Evolutionary conservation across 108 stramenopile genomes (phyloP).

Genomic region (Stephanodiscus minutulus): DNA sequence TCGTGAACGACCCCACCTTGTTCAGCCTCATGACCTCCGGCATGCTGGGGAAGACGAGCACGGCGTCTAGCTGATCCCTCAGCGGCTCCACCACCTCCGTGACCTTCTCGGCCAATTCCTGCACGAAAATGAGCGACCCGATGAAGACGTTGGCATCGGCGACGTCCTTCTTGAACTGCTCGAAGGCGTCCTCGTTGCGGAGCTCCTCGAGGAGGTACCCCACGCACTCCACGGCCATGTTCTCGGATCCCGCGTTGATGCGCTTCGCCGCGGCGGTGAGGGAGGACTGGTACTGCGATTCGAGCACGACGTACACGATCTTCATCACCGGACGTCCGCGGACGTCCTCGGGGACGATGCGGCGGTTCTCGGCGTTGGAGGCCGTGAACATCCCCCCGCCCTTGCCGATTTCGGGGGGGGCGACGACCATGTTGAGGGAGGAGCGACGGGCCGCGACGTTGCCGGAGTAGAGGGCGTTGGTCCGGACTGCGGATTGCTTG

Average conservation of each 20-base stretch:
- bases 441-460: constrained; percentile 23
- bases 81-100: constrained; percentile 87
- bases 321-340: constrained; percentile 82
- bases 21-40: constrained; percentile 97
- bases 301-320: constrained; percentile 97
- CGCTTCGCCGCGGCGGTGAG: constrained; percentile 94
- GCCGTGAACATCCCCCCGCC: constrained; percentile 86
- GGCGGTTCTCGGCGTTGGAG: constrained; percentile 87
- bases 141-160: constrained; percentile 94
- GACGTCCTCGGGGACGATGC: constrained; percentile 84
- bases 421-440: constrained; percentile 67
- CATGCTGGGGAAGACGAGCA: constrained; percentile 95
- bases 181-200: constrained; percentile 85
- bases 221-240: constrained; percentile 96
- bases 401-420: constrained; percentile 57
- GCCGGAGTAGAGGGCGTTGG: constrained; percentile 43
- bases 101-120: constrained; percentile 97
- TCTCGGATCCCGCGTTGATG: constrained; percentile 92
- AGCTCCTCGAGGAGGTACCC: constrained; percentile 96
- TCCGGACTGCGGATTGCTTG: constrained; percentile 45
- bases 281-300: constrained; percentile 95
- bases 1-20: constrained; percentile 95
- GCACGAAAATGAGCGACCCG: constrained; percentile 96
- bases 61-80: constrained; percentile 90
- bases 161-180: constrained; percentile 93